Percentiles rank a stretch among this genome's conserved stretches.
Conservation (phyloP, 768 basidiomycete genomes). For the Podaxis rugospora region DNA sequence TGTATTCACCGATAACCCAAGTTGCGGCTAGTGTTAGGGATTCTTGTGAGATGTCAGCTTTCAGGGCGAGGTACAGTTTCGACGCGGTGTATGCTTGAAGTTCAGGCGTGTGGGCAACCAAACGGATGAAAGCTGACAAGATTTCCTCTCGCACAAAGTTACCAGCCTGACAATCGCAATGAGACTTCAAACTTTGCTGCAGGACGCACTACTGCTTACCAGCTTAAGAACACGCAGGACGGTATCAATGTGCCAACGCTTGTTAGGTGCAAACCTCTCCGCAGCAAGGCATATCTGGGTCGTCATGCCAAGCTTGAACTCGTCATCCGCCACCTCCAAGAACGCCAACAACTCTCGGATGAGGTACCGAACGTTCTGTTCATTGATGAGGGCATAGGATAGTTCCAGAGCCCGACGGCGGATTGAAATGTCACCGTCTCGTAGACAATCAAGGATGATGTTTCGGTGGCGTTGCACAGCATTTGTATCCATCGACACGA, state of each 20-base stretch:
- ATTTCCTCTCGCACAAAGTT: constrained; percentile 98
- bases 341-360: constrained; percentile 92
- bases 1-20: constrained; percentile 97
- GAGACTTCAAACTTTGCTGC: background rate
- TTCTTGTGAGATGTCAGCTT: constrained; percentile 92
- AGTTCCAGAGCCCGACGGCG: constrained; percentile 94
- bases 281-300: constrained; percentile 96
- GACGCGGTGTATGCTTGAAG: constrained; percentile 94
- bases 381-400: constrained; percentile 95
- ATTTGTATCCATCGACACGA: constrained; percentile 95
- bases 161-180: constrained; percentile 62
- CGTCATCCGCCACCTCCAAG: constrained; percentile 97
- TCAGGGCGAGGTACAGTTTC: constrained; percentile 83
- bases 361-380: constrained; percentile 87
- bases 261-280: constrained; percentile 95
- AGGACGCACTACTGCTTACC: constrained; percentile 39
- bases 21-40: constrained; percentile 89
- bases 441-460: constrained; percentile 97
- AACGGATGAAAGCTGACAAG: constrained; percentile 88
- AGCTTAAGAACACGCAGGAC: constrained; percentile 88
- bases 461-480: constrained; percentile 98
- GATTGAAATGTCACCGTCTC: constrained; percentile 99
- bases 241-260: constrained; percentile 99
- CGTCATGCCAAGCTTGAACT: constrained; percentile 97
- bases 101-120: constrained; percentile 96